phyloP scores from a whole-genome alignment of 1,284 basidiomycete genomes.

The Apiotrichum montevideense region DNA sequence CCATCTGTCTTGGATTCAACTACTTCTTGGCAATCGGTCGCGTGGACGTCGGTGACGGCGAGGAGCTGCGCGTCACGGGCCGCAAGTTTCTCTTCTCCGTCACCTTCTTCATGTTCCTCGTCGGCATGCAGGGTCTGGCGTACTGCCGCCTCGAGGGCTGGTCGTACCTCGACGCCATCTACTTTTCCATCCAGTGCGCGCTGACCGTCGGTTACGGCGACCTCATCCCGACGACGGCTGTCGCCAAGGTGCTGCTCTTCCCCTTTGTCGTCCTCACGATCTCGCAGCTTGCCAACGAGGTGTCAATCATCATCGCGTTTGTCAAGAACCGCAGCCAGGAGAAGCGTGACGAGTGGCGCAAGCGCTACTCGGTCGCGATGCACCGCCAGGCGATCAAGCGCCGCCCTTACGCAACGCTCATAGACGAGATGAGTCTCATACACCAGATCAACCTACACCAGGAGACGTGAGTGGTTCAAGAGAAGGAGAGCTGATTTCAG shows the following conservation, averaged over 20 bases:
- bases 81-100: conserved; percentile 48
- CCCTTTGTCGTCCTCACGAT: conserved; percentile 47
- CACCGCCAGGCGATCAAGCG: conserved; percentile 27
- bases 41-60: conserved; percentile 18
- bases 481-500: conserved; percentile 16
- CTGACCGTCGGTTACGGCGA: conserved; percentile 47
- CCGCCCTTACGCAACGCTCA: conserved; percentile 33
- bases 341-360: conserved; percentile 40
- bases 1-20: conserved; percentile 40
- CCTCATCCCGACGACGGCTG: conserved; percentile 26
- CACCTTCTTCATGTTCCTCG: conserved; percentile 41
- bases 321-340: conserved; percentile 30
- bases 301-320: conserved; percentile 45
- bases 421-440: conserved; percentile 42
- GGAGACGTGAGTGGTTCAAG: conserved; percentile 27
- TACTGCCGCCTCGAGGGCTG: conserved; percentile 41
- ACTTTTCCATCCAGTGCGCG: conserved; percentile 28
- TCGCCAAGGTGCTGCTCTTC: conserved; percentile 45
- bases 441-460: conserved; percentile 40
- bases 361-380: conserved; percentile 35
- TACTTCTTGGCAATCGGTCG: conserved; percentile 38
- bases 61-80: conserved; percentile 39
- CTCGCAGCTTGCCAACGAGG: conserved; percentile 46
- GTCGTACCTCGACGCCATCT: conserved; percentile 40
- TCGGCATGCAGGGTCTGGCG: conserved; percentile 40